Evolutionary conservation across 371 early-diverging fungal species (phyloP), one percentile per base, ranked within the genome.

Genomic region (Gilbertella persicaria): DNA sequence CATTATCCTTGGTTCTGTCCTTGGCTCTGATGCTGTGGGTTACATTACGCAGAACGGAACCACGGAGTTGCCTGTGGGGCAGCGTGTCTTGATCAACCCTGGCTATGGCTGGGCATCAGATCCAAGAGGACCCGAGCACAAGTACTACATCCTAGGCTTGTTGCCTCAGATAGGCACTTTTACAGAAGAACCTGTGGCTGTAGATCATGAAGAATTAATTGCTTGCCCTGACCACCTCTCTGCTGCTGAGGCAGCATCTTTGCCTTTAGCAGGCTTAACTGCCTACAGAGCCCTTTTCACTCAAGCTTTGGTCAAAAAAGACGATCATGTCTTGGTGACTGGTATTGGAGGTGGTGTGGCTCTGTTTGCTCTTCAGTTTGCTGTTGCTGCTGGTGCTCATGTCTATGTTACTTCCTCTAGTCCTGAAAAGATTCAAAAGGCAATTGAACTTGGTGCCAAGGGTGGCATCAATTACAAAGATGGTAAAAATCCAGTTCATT

Each of bases 311-410:
- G 78, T 84, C 16, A 54, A 60, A 42, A 53, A 63, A 12, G 86
- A 80, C 5, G 77, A 83, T 20, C 73, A 80, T 61, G 84, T 88
- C 4, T 65, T 90, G 23, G 73, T 90, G 37, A 80, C 87, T 16
- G 90, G 90, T 33, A 88, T 88, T 62, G 86, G 83, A 17, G 89
- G 89, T 30, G 90, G 88, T 48, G 90, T 90, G 19, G 90, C 90
- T 0, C 53, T 88, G 24, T 71, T 78, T 59, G 87, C 86, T 7
- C 59, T 90, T 39, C 81, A 83, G 50, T 85, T 90, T 55, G 79
- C 83, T 20, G 74, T 86, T 5, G 84, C 87, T 29, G 72, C 69
- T n/a, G 88, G 88, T 10, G 88, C 88, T 9, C 73, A 83, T 47
- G 88, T 85, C 6, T 88, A 74, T 60, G 90, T 88, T 26, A 88